Base-by-base conservation (phyloP, 805 yeast species). In the Martiniozyma abietophila region DNA sequence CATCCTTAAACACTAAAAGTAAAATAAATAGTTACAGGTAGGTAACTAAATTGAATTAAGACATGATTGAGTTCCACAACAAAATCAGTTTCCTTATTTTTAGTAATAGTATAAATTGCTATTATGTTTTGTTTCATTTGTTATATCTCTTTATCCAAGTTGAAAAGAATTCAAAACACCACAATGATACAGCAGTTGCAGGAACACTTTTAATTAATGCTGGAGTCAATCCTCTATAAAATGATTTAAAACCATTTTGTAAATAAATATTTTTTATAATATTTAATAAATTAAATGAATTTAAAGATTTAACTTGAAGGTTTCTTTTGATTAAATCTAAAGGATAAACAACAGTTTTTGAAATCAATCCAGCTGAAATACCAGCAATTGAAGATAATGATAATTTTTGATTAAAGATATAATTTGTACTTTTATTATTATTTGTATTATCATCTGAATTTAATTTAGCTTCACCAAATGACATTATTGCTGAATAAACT, bases 181-280 rank as follows among this genome's bases (percentile, higher is more conserved):
- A 55, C 8, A 59, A 48, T 29, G 59, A 54, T 16, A 56, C 40
- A 5, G 60, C 76, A 45, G 63, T 67, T 2, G 83, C 73, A 1
- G 96, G 96, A 0, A 89, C 92, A 10, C 83, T 72, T 52, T 86
- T 86, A 32, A 80, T 37, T 4, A 86, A 43, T 5, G 94, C 78
- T 1, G 85, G 73, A 1, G 72, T 58, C 38, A 78, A 68, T 0
- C 96, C 96, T 34, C 75, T 71, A 55, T 86, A 86, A 9, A 85
- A 59, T 0, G 94, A 92, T 7, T 54, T 46, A 0, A 69, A 2
- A 0, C 95, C 95, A 46, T 82, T 88, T 3, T 46, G 50, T 10
- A 41, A 45, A 4, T 75, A 38, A 23, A 85, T 70, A 4, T 61
- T 51, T 6, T 41, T 36, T 4, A 62, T 33, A 36, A 71, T 41